Evolutionary conservation across 176 grass and related monocot species (phyloP), one percentile per base, ranked within the genome.

Genomic region (Puccinellia tenuiflora): DNA sequence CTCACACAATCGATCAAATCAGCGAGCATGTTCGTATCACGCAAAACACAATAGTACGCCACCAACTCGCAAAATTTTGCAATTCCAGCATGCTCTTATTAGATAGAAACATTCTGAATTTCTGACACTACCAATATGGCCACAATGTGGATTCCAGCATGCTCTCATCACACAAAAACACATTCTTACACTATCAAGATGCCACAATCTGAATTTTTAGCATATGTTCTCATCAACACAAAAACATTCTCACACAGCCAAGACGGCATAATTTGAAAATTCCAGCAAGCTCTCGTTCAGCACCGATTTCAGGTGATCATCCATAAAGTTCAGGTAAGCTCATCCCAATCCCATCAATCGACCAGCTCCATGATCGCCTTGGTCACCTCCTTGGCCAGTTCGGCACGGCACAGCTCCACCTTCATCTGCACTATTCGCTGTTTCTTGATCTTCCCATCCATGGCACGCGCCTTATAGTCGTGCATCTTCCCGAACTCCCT

Each of bases 381-480:
- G 17, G 40, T 72, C 7, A 83, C 74, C 51, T 94, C 79, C 80
- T 84, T 86, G 46, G 12, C 34, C 33, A 88, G 59, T 40, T 86
- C 83, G 3, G 14, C 2, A 16, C 26, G 30, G 8, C 50, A 55
- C 38, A 75, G 17, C 29, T 81, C 28, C 52, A 78, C 3, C 30
- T 37, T 86, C 1, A 77, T 64, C 61, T 81, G 59, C n/a, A 1
- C 13, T 13, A 60, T 1, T 70, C 35, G 75, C 1, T 67, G 76
- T 76, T 64, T 89, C 84, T 92, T 94, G 50, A 92, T n/a, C 86
- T 85, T 94, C 15, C 5, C 13, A 4, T 94, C 77, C 51, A 92
- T 33, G 0, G 3, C 7, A 3, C 20, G 69, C 6, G 89, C 89
- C 77, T 83, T 89, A 6, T 30, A 20, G 7, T 79, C 81, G 1